These are phyloP conservation scores for Galerina sulciceps DNA, from an alignment of 768 basidiomycete species.

Conservation along the genomic window DNA sequence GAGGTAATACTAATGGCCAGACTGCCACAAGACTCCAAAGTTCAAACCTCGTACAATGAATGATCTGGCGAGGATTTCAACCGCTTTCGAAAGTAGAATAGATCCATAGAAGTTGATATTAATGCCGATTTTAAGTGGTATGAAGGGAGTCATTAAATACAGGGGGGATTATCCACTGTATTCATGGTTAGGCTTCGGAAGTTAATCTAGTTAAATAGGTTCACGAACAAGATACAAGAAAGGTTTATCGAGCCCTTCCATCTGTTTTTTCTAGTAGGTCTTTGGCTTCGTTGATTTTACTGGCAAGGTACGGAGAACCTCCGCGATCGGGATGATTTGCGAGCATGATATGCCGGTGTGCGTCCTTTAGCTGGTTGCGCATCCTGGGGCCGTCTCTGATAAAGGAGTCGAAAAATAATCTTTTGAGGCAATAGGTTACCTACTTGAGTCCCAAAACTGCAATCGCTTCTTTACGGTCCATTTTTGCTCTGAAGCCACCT, in stretches of 20 bases:
- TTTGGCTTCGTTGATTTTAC: slow-evolving; percentile 99
- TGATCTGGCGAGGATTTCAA: too few species aligned
- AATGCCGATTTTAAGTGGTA: slow-evolving; percentile 4
- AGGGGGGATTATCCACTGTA: not conserved
- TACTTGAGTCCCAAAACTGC: slow-evolving; percentile 92
- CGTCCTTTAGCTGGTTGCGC: slow-evolving; percentile 86
- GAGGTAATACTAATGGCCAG: too few species aligned
- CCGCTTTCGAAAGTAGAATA: not conserved
- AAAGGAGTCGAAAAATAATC: slow-evolving; percentile 2
- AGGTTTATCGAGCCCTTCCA: slow-evolving; percentile 42
- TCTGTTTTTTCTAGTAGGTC: slow-evolving; percentile 87
- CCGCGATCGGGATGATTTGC: slow-evolving; percentile 99
- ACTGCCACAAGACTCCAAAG: too few species aligned
- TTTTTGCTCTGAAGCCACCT: slow-evolving; percentile 94
- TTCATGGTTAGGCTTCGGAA: not conserved
- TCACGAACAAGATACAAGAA: slow-evolving; percentile 3
- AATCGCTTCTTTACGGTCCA: slow-evolving; percentile 95
- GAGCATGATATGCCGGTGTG: slow-evolving; percentile 96
- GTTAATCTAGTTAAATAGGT: not conserved
- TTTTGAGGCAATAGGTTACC: slow-evolving; percentile 33
- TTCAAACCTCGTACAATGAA: too few species aligned
- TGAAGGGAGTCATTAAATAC: not conserved
- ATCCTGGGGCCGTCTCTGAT: slow-evolving; percentile 79
- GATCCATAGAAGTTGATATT: slow-evolving; percentile 5
- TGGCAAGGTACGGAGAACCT: slow-evolving; percentile 96